phyloP scores from a whole-genome alignment of 169 alveolate genomes.

The Cryptosporidium tyzzeri region DNA sequence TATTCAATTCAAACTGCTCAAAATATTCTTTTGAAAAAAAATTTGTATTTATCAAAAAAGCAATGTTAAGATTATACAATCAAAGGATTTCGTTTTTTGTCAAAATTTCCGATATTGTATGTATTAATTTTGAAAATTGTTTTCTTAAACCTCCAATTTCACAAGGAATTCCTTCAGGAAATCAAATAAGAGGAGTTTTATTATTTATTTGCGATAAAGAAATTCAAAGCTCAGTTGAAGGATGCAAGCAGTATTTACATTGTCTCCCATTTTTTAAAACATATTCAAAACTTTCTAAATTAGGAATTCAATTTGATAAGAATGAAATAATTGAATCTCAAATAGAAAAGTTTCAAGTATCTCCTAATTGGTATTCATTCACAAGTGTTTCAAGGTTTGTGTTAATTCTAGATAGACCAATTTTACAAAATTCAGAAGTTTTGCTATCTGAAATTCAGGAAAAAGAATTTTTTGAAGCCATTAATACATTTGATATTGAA shows the following conservation, averaged over 20 bases:
- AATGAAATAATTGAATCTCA: neutral
- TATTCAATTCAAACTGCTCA: neutral
- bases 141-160: neutral
- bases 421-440: neutral
- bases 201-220: slow-evolving; percentile 31
- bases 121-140: slow-evolving; percentile 24
- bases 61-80: slow-evolving; percentile 16
- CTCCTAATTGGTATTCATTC: slow-evolving; percentile 40
- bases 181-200: neutral
- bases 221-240: neutral
- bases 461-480: neutral
- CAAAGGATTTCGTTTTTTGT: slow-evolving; percentile 12
- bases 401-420: neutral
- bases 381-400: slow-evolving; percentile 9
- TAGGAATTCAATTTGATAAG: neutral
- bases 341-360: neutral
- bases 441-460: slow-evolving; percentile 1
- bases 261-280: slow-evolving; percentile 51
- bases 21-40: slow-evolving; percentile 10
- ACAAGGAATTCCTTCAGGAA: neutral
- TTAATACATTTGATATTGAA: neutral
- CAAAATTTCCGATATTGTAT: slow-evolving; percentile 19
- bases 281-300: neutral
- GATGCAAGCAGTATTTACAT: slow-evolving; percentile 10
- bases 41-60: slow-evolving; percentile 23